A percentile compares a stretch with the other conserved stretches of the same genome.
Conservation (phyloP, 257 asterid genomes). For the Nicotiana noctiflora region DNA sequence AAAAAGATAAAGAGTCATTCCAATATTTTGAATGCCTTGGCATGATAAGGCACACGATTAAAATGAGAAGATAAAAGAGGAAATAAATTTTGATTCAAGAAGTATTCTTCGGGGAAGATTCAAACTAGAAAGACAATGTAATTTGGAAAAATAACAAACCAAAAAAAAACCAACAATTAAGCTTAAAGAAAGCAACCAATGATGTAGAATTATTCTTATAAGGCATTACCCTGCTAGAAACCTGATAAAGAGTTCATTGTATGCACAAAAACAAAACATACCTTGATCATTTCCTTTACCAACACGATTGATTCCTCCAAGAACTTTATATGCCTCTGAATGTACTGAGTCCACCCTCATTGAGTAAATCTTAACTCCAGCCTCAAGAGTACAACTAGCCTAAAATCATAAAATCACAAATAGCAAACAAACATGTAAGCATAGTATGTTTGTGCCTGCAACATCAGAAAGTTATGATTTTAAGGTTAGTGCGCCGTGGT, state of each 20-base stretch:
- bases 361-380: slow-evolving; percentile 96
- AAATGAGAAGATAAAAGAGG: neutral
- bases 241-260: neutral
- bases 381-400: slow-evolving; percentile 99
- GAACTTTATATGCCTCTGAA: slow-evolving; percentile 96
- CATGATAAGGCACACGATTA: neutral
- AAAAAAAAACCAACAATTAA: neutral
- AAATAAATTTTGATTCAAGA: neutral
- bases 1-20: neutral
- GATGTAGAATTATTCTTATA: neutral
- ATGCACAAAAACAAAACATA: slow-evolving; percentile 13
- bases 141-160: neutral
- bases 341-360: slow-evolving; percentile 95
- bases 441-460: neutral
- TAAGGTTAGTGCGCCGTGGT: neutral
- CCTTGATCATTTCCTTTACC: slow-evolving; percentile 82
- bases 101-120: neutral
- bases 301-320: slow-evolving; percentile 94
- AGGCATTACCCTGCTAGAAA: neutral
- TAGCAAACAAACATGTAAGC: neutral
- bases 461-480: neutral
- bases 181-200: neutral
- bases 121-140: neutral
- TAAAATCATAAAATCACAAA: slow-evolving; percentile 17
- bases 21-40: neutral